Conservation (phyloP, 768 basidiomycete species). For the Hypholoma sublateritium region DNA sequence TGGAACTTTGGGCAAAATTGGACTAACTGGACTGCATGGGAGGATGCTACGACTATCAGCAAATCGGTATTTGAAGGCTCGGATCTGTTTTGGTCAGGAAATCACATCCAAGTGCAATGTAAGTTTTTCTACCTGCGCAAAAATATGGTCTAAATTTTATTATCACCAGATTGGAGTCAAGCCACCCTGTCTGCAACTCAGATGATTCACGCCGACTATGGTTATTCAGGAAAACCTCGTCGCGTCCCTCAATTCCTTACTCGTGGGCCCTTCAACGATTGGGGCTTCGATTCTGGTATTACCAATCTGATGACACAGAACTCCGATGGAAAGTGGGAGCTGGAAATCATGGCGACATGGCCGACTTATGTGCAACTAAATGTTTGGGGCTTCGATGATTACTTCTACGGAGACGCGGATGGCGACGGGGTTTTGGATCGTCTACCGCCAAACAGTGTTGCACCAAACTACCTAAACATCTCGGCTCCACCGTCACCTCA, state of each 20-base stretch:
- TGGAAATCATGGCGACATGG: constrained; percentile 90
- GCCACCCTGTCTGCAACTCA: constrained; percentile 59
- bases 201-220: constrained; percentile 77
- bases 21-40: constrained; percentile 80
- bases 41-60: constrained; percentile 67
- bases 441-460: constrained; percentile 82
- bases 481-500: constrained; percentile 88
- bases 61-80: constrained; percentile 50
- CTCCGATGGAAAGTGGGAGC: constrained; percentile 71
- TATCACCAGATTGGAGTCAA: constrained; percentile 70
- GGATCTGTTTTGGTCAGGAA: constrained; percentile 71
- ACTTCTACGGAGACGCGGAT: constrained; percentile 90
- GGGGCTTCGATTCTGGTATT: constrained; percentile 90
- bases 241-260: constrained; percentile 86
- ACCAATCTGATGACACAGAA: constrained; percentile 65
- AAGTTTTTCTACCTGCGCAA: constrained; percentile 25
- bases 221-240: constrained; percentile 55
- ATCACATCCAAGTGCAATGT: constrained; percentile 92
- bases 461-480: constrained; percentile 89
- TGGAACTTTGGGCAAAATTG: constrained; percentile 85
- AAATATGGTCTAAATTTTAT: not conserved
- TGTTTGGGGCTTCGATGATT: constrained; percentile 89
- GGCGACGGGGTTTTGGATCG: constrained; percentile 88
- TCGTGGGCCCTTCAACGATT: constrained; percentile 87
- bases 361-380: constrained; percentile 89